Evolutionary conservation across 306 rosid genomes (phyloP).

Genomic region (Cucumis cinereus): DNA sequence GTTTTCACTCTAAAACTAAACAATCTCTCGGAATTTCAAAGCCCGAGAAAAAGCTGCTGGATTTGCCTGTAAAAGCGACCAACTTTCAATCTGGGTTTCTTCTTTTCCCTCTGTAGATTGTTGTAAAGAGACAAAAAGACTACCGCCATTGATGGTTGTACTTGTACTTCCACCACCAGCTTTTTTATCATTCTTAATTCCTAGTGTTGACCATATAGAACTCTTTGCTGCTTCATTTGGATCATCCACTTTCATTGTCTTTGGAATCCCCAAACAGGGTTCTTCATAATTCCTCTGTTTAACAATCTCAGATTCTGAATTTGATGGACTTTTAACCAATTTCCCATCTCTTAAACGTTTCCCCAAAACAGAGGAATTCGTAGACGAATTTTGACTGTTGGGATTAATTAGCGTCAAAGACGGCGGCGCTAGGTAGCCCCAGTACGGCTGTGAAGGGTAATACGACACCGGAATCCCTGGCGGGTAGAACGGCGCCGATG

Average conservation of each 20-base stretch:
- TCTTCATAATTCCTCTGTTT: constrained; percentile 26
- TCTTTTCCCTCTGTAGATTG: constrained; percentile 25
- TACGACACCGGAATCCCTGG: constrained; percentile 43
- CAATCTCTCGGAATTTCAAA: constrained; percentile 47
- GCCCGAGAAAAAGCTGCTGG: constrained; percentile 82
- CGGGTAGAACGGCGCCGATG: constrained; percentile 26
- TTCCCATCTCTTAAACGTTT: constrained; percentile 63
- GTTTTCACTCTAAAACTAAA: constrained; percentile 15
- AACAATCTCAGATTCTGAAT: not conserved
- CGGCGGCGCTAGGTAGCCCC: constrained; percentile 45
- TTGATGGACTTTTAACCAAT: no score
- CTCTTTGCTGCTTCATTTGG: constrained; percentile 55
- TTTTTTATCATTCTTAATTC: constrained; percentile 48
- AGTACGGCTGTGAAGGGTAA: constrained; percentile 37
- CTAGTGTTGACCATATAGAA: constrained; percentile 50
- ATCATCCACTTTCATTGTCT: constrained; percentile 56
- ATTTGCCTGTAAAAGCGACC: constrained; percentile 52
- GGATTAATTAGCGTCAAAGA: constrained; percentile 40
- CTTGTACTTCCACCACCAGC: not conserved
- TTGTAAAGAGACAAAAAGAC: constrained; percentile 36
- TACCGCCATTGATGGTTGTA: constrained; percentile 30
- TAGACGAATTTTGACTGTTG: constrained; percentile 24
- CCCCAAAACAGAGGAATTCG: constrained; percentile 33
- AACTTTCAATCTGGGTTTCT: constrained; percentile 30
- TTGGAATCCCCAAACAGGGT: constrained; percentile 41